Evolutionary conservation across 805 yeast species (phyloP), one percentile per base, ranked within the genome.

Genomic region (Candida pini): DNA sequence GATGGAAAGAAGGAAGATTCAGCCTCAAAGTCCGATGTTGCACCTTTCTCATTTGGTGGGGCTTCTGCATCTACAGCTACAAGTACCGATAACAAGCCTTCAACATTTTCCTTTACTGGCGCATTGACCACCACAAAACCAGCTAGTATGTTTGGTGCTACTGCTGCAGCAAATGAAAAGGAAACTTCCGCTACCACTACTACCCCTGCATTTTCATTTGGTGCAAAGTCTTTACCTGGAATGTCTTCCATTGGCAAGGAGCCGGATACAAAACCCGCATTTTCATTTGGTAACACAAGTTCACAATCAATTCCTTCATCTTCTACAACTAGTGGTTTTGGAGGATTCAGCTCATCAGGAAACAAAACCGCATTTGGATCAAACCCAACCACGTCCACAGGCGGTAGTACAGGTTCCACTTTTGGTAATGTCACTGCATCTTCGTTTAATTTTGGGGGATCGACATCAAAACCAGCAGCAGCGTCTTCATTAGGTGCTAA

Each of bases 161-260:
- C 25, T 12, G 5, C 25, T 5, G 10, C 25, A 5, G n/a, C 25
- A 22, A 13, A 22, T 13, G n/a, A 22, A 22, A 22, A 22, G 25
- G 25, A 22, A 5, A 7, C 8, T 12, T 12, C 25, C n/a, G 8
- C 25, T 22, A 13, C 8, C 25, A 38, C 38, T 17, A 13, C 8
- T 13, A 38, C 38, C 17, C 37, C 45, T 9, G 36, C 40, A 12
- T 40, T 43, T 18, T 29, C 33, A 18, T 36, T 42, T 18, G 42
- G 38, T 25, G 32, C 43, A 14, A 31, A 40, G 5, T 39, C 28
- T 9, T 37, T 33, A 15, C 36, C 36, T 29, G 40, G 45, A 4
- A 25, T 36, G 22, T 39, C 46, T 10, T 4, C 25, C 5, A 13
- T 12, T 12, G 8, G 8, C 8, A 22, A 22, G 8, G 25, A 22